Base-by-base conservation (phyloP, 257 asterid genomes). In the Voacanga thouarsii region DNA sequence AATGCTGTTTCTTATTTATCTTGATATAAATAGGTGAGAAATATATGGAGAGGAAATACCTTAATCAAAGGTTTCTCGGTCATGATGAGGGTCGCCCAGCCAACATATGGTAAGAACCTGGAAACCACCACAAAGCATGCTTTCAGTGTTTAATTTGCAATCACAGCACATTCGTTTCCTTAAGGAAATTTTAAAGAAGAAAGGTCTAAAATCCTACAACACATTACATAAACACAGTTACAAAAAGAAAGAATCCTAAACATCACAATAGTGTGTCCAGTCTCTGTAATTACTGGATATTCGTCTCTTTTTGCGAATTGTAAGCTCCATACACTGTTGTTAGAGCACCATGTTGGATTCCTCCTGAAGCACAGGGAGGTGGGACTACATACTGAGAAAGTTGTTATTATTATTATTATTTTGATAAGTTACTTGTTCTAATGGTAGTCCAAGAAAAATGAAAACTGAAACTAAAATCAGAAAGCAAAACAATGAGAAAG, bases 1-100 rank as follows among this genome's bases (percentile, higher is more conserved):
- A 50, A 8, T 73, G 63, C 7, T 4, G 63, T 16, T 15, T 41
- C 56, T 45, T 49, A 41, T 76, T 66, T 5, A 64, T 47, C 51
- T 47, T 47, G 51, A 10, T 11, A 47, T 47, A 11, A 47, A 11
- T 47, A 19, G 61, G 61, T 26, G 43, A 41, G 26, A 43, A 26
- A 61, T 26, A 74, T 10, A 30, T 4, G 53, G 39, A 71, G 79
- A 64, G 55, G 18, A 11, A 56, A 65, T 23, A 90, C 97, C 94
- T 92, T 92, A 65, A 92, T 82, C 57, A 85, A 53, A 61, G 97
- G 97, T 59, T 86, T 85, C 26, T 91, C 97, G 33, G 91, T 89
- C 91, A 92, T 85, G 53, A 92, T 80, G 65, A 92, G 89, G 77
- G 97, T 92, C 71, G 85, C 86, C 86, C 87, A 92, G n/a, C 97